A percentile compares a stretch with the other conserved stretches of the same genome.
Conservation (phyloP, 2,329 filamentous ascomycete species). For the Fusarium oligoseptatum region DNA sequence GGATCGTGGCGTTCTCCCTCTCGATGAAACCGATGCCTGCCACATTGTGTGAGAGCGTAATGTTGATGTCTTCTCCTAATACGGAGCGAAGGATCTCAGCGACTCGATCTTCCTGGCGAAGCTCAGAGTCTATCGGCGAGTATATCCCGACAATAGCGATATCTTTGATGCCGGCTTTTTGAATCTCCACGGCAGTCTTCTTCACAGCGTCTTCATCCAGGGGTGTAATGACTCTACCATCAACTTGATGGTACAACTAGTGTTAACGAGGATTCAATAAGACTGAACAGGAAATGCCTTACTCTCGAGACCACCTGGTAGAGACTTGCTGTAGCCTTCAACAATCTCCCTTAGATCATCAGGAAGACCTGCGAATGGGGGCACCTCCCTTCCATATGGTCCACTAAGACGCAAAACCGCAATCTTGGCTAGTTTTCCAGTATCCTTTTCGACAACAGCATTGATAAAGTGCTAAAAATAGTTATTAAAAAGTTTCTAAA, state of each 20-base stretch:
- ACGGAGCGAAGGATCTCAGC: neutral
- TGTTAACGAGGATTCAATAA: neutral
- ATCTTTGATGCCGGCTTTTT: constrained; percentile 5
- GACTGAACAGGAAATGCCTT: constrained; percentile 34
- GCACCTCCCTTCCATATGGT: constrained; percentile 55
- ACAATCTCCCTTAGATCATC: constrained; percentile 53
- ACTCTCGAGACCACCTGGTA: constrained; percentile 58
- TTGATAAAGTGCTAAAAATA: constrained; percentile 57
- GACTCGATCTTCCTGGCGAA: constrained; percentile 4
- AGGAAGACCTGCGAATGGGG: constrained; percentile 60
- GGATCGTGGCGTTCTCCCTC: constrained; percentile 73
- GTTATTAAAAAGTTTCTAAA: neutral
- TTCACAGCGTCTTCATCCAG: neutral
- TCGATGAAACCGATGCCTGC: constrained; percentile 64
- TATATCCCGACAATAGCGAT: constrained; percentile 12
- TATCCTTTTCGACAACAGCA: constrained; percentile 59
- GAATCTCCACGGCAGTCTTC: neutral
- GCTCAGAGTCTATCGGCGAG: constrained; percentile 8
- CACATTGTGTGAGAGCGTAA: constrained; percentile 13
- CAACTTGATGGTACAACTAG: neutral
- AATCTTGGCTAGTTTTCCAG: constrained; percentile 54
- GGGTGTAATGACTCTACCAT: constrained; percentile 8
- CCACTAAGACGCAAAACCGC: constrained; percentile 59
- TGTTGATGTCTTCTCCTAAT: neutral
- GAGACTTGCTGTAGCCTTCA: constrained; percentile 53